Evolutionary conservation across 2,329 filamentous ascomycete species (phyloP), one percentile per base, ranked within the genome.

Genomic region (Cytospora paraplurivora): DNA sequence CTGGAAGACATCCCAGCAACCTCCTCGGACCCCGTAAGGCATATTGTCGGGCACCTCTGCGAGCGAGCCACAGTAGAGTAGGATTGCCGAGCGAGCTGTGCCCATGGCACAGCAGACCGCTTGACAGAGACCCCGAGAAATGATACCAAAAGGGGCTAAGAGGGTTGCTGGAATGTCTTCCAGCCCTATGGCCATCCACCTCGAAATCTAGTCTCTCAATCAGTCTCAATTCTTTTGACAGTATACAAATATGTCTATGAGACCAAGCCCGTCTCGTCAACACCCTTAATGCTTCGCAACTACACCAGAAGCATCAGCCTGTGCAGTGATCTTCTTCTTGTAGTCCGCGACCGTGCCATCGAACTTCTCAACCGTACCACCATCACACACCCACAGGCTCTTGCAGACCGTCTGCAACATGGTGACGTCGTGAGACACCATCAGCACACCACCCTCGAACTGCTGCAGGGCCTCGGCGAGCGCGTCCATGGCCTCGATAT

Each of bases 401-500:
- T 83, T 95, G 78, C 95, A 99, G 44, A 99, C 95, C 59, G 91
- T 96, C 81, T 97, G 93, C 76, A 99, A 77, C 92, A 99, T 97
- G 1, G 95, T 98, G 60, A 99, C 95, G 75, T 99, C 95, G 89
- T 99, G 95, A 73, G 91, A 96, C 63, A 99, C 95, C 93, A 99
- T 98, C 71, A 99, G 81, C 62, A 99, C 93, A 75, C 95, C 95
- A 66, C 95, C 95, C 78, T 96, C 85, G 79, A 98, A 99, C 68
- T 88, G 86, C 70, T 87, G 85, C 70, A 99, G 81, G 17, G 95
- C 95, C 35, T 89, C 87, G 5, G 92, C 89, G 59, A 99, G 82
- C 12, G 95, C 94, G 76, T 99, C 95, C 95, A 99, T 97, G 68
- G 95, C 95, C 77, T 99, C 95, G 71, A 99, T 98, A 86, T 99